These are phyloP conservation scores for Cyphellophora europaea DNA, from an alignment of 2,329 filamentous ascomycete genomes.

Conservation along the genomic window DNA sequence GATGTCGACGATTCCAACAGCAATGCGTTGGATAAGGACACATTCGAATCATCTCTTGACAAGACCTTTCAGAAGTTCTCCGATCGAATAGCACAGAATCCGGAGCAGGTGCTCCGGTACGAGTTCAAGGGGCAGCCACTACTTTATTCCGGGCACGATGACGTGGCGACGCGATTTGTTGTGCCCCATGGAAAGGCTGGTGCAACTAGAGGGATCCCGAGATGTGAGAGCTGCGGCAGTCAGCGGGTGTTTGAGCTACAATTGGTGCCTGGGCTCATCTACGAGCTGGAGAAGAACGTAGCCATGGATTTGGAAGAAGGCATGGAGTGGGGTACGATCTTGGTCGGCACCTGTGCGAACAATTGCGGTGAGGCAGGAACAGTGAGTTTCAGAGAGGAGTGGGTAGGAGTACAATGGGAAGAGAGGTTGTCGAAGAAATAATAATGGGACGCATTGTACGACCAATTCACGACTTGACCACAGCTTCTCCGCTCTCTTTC, in stretches of 20 bases:
- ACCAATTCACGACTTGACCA: neutral
- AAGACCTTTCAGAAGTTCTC: slow-evolving; percentile 72
- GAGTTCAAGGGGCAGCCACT: slow-evolving; percentile 66
- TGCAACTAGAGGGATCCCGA: slow-evolving; percentile 47
- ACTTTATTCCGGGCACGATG: slow-evolving; percentile 71
- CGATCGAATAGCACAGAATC: slow-evolving; percentile 67
- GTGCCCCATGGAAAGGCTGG: slow-evolving; percentile 15
- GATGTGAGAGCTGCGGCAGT: slow-evolving; percentile 66
- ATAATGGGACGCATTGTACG: neutral
- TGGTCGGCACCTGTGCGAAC: slow-evolving; percentile 71
- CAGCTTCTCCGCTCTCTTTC: too few relatives aligned
- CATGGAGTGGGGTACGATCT: slow-evolving; percentile 97
- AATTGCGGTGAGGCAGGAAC: slow-evolving; percentile 64
- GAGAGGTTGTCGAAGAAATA: slow-evolving; percentile 38
- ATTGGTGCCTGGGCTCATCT: slow-evolving; percentile 82
- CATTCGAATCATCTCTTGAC: slow-evolving; percentile 68
- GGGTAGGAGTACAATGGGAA: slow-evolving; percentile 98
- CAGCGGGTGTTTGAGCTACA: slow-evolving; percentile 82
- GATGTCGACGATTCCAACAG: slow-evolving; percentile 25
- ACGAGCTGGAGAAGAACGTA: slow-evolving; percentile 69
- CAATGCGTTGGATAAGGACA: slow-evolving; percentile 49
- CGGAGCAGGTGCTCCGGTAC: slow-evolving; percentile 73
- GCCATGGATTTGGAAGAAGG: slow-evolving; percentile 55
- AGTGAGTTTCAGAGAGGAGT: slow-evolving; percentile 81
- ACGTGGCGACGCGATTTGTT: slow-evolving; percentile 56